Conservation (phyloP, 2,329 filamentous ascomycete genomes). For the Trichoderma koningii region DNA sequence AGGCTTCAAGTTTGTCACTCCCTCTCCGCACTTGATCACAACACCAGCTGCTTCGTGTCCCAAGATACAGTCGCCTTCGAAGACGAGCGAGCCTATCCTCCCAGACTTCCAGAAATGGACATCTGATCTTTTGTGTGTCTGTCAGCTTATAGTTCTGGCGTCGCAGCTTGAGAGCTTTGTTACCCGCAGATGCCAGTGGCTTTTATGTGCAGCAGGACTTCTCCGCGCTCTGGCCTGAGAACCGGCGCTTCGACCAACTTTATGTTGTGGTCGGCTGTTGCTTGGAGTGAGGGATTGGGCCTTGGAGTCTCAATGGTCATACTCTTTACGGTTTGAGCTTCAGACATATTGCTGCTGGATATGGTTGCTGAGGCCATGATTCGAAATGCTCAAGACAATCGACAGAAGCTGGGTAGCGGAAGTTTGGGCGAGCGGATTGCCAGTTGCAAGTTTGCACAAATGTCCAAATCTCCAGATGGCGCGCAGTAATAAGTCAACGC, state of each 20-base stretch:
- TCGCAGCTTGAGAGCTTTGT: background rate
- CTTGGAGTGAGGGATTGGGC: constrained; percentile 14
- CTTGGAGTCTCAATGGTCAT: background rate
- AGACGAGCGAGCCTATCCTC: constrained; percentile 9
- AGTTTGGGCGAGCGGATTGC: background rate
- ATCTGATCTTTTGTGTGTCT: background rate
- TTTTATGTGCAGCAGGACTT: constrained; percentile 9
- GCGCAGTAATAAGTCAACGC: background rate
- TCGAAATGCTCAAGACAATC: background rate
- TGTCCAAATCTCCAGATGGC: too few relatives aligned
- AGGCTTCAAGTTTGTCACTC: constrained; percentile 6
- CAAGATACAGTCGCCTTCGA: constrained; percentile 18
- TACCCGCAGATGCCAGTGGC: constrained; percentile 18
- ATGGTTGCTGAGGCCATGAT: background rate
- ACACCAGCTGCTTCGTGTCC: constrained; percentile 16
- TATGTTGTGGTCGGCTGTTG: constrained; percentile 9
- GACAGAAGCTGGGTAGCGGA: background rate
- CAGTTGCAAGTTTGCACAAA: too few relatives aligned
- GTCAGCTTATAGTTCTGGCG: background rate
- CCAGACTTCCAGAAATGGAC: constrained; percentile 24
- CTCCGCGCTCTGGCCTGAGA: background rate
- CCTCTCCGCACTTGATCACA: constrained; percentile 14
- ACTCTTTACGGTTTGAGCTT: background rate
- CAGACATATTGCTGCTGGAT: background rate
- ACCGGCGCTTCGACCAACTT: constrained; percentile 14